Evolutionary conservation across 1,139 yeast species (phyloP).

Genomic region (Blastobotrys petasosporus): DNA sequence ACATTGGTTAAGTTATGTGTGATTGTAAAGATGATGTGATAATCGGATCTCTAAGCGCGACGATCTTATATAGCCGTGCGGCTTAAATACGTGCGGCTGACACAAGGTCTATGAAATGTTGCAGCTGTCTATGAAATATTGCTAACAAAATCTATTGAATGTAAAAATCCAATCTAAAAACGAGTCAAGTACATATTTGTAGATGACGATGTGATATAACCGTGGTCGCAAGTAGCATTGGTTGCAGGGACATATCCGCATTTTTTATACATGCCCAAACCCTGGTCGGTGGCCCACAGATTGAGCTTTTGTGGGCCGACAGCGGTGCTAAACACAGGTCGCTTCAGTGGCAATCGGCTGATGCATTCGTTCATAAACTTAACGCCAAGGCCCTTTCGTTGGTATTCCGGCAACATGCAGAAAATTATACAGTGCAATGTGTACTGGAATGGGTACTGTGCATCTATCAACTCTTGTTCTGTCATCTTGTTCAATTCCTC

Average conservation of each 20-base stretch:
- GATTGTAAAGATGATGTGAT: too few relatives aligned
- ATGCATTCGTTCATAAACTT: background rate
- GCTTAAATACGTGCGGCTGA: too few relatives aligned
- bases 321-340: background rate
- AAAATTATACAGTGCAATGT: conserved; percentile 2
- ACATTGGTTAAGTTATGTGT: too few relatives aligned
- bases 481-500: background rate
- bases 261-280: background rate
- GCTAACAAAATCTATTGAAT: too few relatives aligned
- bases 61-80: too few relatives aligned
- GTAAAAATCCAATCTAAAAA: too few relatives aligned
- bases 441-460: background rate
- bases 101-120: too few relatives aligned
- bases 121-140: too few relatives aligned
- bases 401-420: background rate
- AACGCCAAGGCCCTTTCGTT: background rate
- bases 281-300: conserved; percentile 2
- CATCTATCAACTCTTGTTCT: background rate
- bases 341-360: background rate
- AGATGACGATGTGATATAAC: too few relatives aligned
- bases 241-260: background rate
- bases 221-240: too few relatives aligned
- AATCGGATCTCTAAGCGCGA: too few relatives aligned
- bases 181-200: too few relatives aligned
- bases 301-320: background rate